These are phyloP conservation scores for Staphylotrichum tortipilum DNA, from an alignment of 495 filamentous ascomycete species.

Conservation along the genomic window DNA sequence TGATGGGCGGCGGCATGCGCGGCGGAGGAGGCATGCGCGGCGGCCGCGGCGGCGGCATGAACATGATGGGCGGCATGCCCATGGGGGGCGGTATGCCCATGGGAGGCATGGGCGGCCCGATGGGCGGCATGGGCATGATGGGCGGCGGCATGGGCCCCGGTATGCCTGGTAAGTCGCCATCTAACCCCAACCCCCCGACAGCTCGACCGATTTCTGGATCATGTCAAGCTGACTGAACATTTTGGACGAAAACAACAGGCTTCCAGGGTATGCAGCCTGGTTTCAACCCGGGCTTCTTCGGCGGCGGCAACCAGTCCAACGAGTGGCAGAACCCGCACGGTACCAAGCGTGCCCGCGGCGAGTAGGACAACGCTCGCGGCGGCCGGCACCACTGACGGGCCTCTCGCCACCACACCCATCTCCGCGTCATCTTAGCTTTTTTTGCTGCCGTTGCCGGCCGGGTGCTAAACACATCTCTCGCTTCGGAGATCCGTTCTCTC, in stretches of 20 bases:
- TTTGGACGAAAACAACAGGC: conserved; percentile 31
- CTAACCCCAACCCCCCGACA: not conserved
- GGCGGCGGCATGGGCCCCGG: conserved; percentile 39
- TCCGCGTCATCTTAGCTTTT: not conserved
- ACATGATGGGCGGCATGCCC: conserved; percentile 26
- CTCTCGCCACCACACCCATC: not conserved
- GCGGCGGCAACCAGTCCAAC: conserved; percentile 21
- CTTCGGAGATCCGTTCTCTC: too few species aligned
- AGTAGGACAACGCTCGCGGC: conserved; percentile 18
- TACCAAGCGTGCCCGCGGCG: conserved; percentile 60
- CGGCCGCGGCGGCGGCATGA: conserved; percentile 52
- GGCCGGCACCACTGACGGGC: not conserved
- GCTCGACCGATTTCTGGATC: not conserved
- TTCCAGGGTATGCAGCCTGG: conserved; percentile 61
- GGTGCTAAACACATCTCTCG: too few species aligned
- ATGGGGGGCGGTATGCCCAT: conserved; percentile 28
- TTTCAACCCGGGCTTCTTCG: conserved; percentile 79
- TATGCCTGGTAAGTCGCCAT: conserved; percentile 47
- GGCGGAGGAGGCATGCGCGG: conserved; percentile 60
- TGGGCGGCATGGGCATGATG: conserved; percentile 41
- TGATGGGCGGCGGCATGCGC: conserved; percentile 46
- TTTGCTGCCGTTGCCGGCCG: too few species aligned
- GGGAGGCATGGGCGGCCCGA: conserved; percentile 28
- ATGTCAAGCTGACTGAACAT: not conserved
- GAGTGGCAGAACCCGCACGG: conserved; percentile 75